Percentiles rank a stretch among this genome's conserved stretches.
phyloP scores from a whole-genome alignment of 164 flowering plant species.

The Vitis vinifera region ASM3070453v1 NC_081822.1:31562001-31562500 shows the following conservation, averaged over 20 bases:
- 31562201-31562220: conserved; percentile 34
- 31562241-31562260: conserved; percentile 33
- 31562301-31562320: conserved; percentile 29
- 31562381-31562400: conserved; percentile 37
- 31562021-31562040: conserved; percentile 97
- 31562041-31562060: conserved; percentile 93
- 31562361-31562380: conserved; percentile 16
- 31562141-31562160: too few relatives aligned
- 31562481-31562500: conserved; percentile 87
- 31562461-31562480: conserved; percentile 71
- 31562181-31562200: too few relatives aligned
- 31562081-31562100: too few relatives aligned
- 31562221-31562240: conserved; percentile 23
- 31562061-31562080: conserved; percentile 72
- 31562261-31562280: conserved; percentile 33
- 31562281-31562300: conserved; percentile 30
- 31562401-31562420: conserved; percentile 59
- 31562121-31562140: too few relatives aligned
- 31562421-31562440: conserved; percentile 80
- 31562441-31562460: conserved; percentile 85
- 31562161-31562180: too few relatives aligned
- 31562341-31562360: conserved; percentile 26
- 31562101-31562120: too few relatives aligned
- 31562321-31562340: conserved; percentile 46
- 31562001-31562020: conserved; percentile 92